These are phyloP conservation scores for Colletotrichum scovillei DNA, from an alignment of 2,329 filamentous ascomycete species.

Conservation along the genomic window DNA sequence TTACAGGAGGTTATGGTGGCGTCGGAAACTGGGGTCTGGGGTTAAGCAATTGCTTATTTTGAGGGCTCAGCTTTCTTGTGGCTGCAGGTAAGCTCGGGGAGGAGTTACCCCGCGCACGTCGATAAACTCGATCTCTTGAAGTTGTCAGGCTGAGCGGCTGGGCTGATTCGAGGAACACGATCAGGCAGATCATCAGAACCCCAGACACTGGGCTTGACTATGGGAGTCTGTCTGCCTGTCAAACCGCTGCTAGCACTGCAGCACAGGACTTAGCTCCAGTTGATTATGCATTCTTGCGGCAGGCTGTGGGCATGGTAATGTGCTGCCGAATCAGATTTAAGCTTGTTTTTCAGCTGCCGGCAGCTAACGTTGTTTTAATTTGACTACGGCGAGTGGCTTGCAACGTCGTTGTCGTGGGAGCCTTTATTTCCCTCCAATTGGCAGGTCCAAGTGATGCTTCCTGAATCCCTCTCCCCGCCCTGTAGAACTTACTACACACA, in stretches of 20 bases:
- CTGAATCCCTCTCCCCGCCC: background rate
- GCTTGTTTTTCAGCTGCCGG: background rate
- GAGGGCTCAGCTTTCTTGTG: background rate
- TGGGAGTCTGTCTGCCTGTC: background rate
- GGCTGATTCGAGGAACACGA: background rate
- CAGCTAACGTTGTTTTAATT: background rate
- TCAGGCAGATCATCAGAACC: background rate
- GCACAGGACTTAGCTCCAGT: background rate
- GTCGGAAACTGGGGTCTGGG: background rate
- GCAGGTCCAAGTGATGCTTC: background rate
- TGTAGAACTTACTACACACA: background rate
- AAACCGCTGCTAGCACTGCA: background rate
- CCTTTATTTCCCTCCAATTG: background rate
- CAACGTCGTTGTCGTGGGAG: background rate
- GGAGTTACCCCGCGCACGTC: background rate
- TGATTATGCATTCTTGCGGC: slow-evolving; percentile 1
- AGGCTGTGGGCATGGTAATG: background rate
- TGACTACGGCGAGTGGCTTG: background rate
- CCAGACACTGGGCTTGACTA: background rate
- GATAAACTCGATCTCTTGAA: background rate
- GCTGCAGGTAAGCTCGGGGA: slow-evolving; percentile 20
- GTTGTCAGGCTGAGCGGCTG: background rate
- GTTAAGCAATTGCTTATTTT: slow-evolving; percentile 14
- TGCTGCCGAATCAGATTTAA: background rate
- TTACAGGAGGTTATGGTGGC: slow-evolving; percentile 2